Evolutionary conservation across 768 basidiomycete species (phyloP).

Genomic region (Leccinum pellstonianum): DNA sequence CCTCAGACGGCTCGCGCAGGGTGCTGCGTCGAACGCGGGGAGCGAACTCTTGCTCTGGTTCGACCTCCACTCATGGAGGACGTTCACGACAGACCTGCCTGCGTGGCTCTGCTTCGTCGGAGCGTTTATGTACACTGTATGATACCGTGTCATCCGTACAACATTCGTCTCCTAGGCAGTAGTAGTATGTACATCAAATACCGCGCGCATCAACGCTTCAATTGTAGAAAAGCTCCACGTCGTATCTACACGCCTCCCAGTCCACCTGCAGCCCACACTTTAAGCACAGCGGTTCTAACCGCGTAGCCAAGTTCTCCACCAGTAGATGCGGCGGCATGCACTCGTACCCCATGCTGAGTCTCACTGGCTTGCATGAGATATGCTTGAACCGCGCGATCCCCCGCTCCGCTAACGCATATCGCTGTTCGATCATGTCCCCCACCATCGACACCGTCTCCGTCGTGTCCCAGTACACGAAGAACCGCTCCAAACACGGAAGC

Average conservation of each 20-base stretch:
- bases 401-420: conserved; percentile 14
- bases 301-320: conserved; percentile 18
- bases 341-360: conserved; percentile 11
- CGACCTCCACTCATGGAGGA: neutral
- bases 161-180: neutral
- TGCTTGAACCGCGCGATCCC: conserved; percentile 15
- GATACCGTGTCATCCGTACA: neutral
- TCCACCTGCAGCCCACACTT: conserved; percentile 21
- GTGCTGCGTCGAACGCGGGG: neutral
- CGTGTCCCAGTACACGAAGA: conserved; percentile 27
- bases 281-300: conserved; percentile 20
- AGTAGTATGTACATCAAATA: neutral
- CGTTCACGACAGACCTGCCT: conserved; percentile 4
- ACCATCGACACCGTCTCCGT: conserved; percentile 25
- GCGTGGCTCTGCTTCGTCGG: conserved; percentile 4
- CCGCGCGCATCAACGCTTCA: neutral
- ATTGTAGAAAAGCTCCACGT: conserved; percentile 22
- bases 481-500: conserved; percentile 18
- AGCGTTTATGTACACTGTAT: conserved; percentile 2
- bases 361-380: conserved; percentile 25
- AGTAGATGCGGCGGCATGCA: conserved; percentile 13
- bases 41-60: conserved; percentile 3
- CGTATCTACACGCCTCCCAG: conserved; percentile 21
- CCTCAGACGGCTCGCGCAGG: conserved; percentile 1
- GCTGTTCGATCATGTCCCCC: conserved; percentile 26